Evolutionary conservation across 306 rosid species (phyloP).

Genomic region (Acacia melanoxylon): DNA sequence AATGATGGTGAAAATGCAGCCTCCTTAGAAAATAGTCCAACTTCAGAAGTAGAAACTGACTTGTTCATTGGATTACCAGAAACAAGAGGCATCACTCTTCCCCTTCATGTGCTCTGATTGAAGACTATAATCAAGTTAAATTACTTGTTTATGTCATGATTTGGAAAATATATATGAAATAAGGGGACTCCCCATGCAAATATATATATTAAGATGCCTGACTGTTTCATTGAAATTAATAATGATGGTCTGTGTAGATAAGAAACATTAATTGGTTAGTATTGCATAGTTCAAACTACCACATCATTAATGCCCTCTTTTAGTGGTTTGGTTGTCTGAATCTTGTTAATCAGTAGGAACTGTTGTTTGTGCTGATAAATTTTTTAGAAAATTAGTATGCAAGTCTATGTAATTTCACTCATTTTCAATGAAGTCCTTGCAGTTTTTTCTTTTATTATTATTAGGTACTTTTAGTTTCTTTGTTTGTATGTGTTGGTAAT

Average conservation of each 20-base stretch:
- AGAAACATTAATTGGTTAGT: background rate
- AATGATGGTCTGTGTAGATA: background rate
- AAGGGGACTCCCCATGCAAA: constrained; percentile 15
- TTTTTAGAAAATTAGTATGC: too few species aligned
- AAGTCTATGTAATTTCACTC: too few species aligned
- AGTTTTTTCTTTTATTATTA: too few species aligned
- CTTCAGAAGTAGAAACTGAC: constrained; percentile 79
- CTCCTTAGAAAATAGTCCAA: constrained; percentile 51
- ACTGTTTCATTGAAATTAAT: background rate
- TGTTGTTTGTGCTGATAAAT: background rate
- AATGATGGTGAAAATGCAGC: constrained; percentile 32
- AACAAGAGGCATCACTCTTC: constrained; percentile 28
- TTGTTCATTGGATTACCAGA: constrained; percentile 79
- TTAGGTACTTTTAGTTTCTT: too few species aligned
- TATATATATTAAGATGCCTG: background rate
- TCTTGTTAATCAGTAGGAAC: background rate
- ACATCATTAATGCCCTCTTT: background rate
- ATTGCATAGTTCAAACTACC: background rate
- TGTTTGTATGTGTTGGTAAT: too few species aligned
- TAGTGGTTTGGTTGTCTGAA: background rate
- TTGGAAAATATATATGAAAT: constrained; percentile 23
- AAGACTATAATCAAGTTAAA: constrained; percentile 5
- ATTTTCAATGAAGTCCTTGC: too few species aligned
- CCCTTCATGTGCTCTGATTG: constrained; percentile 19
- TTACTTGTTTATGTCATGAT: background rate